Percentiles rank a stretch among this genome's conserved stretches.
Conservation (phyloP, 139 green algal genomes). For the Chara braunii region DNA sequence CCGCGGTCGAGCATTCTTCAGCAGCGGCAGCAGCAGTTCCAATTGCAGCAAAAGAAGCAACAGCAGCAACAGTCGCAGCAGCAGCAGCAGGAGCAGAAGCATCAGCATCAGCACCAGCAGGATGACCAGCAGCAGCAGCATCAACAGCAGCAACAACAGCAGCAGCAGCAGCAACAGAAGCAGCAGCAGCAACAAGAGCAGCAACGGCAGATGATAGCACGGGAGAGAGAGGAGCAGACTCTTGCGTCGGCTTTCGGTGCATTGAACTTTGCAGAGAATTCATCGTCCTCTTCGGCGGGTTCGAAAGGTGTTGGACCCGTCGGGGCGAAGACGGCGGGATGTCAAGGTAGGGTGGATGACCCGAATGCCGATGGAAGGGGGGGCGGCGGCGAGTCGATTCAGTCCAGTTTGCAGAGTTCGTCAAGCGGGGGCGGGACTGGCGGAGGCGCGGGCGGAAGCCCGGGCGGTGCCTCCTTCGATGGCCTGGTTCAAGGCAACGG, state of each 20-base stretch:
- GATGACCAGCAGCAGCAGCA: constrained; percentile 4
- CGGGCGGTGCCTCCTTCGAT: neutral
- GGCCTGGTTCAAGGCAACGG: neutral
- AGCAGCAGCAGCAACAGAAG: constrained; percentile 10
- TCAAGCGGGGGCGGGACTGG: neutral
- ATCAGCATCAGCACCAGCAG: neutral
- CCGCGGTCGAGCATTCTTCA: constrained; percentile 2
- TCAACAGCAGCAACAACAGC: constrained; percentile 19
- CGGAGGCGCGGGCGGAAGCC: neutral
- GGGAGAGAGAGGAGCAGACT: too few relatives aligned
- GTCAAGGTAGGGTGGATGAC: neutral
- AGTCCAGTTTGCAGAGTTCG: neutral
- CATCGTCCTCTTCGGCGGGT: neutral
- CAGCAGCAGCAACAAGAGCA: constrained; percentile 1
- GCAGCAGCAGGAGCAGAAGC: constrained; percentile 14
- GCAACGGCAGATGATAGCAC: too few relatives aligned
- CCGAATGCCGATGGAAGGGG: neutral
- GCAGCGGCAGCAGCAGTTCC: neutral
- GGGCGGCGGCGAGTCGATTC: neutral
- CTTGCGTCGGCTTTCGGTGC: too few relatives aligned
- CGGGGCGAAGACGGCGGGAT: neutral
- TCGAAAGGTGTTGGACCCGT: neutral
- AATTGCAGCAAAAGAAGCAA: constrained; percentile 18
- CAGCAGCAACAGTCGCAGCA: constrained; percentile 15
- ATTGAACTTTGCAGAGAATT: too few relatives aligned